phyloP scores from a whole-genome alignment of 371 early-diverging fungal genomes.

The Mucor ambiguus region DNA sequence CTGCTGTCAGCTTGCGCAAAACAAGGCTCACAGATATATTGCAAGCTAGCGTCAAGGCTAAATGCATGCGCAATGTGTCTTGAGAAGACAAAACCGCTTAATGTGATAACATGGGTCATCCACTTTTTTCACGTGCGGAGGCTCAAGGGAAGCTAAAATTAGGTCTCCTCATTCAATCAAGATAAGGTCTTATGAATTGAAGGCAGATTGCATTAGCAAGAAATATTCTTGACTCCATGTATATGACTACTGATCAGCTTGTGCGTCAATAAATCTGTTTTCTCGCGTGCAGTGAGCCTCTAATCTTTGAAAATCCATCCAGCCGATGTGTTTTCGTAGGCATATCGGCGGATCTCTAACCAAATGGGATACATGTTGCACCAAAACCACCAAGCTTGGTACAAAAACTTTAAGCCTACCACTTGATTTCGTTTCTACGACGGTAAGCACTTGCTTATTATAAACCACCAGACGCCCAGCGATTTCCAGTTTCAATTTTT shows the following conservation, averaged over 20 bases:
- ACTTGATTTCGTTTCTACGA: neutral
- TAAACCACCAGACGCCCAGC: neutral
- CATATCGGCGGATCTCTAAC: constrained; percentile 4
- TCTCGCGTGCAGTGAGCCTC: neutral
- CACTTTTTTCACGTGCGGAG: neutral
- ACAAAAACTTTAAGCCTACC: neutral
- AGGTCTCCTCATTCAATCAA: neutral
- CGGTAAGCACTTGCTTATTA: neutral
- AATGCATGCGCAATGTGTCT: neutral
- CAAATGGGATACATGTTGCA: neutral
- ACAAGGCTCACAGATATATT: neutral
- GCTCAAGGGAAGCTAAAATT: constrained; percentile 1
- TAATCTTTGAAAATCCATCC: neutral
- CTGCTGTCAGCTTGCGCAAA: neutral
- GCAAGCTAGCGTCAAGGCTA: neutral
- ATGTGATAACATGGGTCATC: neutral
- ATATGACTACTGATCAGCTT: neutral
- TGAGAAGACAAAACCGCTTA: neutral
- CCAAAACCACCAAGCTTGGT: neutral
- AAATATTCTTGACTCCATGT: neutral
- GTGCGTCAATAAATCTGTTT: neutral
- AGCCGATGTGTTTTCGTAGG: neutral
- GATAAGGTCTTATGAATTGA: neutral
- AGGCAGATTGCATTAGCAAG: neutral
- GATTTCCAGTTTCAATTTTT: neutral